Conservation (phyloP, 768 basidiomycete species). For the Baorangia bicolor region DNA sequence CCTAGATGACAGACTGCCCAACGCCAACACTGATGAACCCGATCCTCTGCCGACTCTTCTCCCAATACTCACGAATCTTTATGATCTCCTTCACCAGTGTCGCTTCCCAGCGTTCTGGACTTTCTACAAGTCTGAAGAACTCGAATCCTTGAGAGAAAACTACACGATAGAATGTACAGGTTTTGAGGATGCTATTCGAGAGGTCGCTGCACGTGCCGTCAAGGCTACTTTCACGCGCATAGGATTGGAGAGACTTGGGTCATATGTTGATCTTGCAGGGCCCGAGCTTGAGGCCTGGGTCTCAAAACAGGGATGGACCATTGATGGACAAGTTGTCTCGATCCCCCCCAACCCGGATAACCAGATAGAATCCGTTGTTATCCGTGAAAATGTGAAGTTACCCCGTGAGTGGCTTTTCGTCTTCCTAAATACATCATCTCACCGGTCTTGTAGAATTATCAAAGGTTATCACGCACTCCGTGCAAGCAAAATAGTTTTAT, state of each 20-base stretch:
- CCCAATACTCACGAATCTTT: constrained; percentile 63
- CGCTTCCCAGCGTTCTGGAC: constrained; percentile 88
- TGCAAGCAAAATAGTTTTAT: constrained; percentile 44
- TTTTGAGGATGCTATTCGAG: constrained; percentile 80
- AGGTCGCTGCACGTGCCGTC: constrained; percentile 75
- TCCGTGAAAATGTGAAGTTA: constrained; percentile 79
- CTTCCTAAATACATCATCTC: neutral
- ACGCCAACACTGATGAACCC: constrained; percentile 65
- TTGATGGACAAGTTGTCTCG: constrained; percentile 58
- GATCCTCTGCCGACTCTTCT: constrained; percentile 76
- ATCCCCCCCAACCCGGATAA: constrained; percentile 86
- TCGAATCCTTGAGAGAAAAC: constrained; percentile 76
- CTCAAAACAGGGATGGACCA: constrained; percentile 63
- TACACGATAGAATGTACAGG: constrained; percentile 83
- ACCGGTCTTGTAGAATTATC: constrained; percentile 54
- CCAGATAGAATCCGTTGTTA: constrained; percentile 81
- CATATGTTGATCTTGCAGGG: constrained; percentile 71
- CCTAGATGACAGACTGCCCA: constrained; percentile 69
- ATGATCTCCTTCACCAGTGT: constrained; percentile 75
- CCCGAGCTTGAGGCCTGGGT: constrained; percentile 59
- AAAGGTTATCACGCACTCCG: constrained; percentile 74
- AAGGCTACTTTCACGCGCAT: constrained; percentile 78
- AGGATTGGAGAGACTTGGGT: constrained; percentile 59
- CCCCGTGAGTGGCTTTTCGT: constrained; percentile 55
- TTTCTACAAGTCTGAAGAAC: constrained; percentile 64